Conservation (phyloP, 2,329 filamentous ascomycete species). For the Bisporella sp. region DNA sequence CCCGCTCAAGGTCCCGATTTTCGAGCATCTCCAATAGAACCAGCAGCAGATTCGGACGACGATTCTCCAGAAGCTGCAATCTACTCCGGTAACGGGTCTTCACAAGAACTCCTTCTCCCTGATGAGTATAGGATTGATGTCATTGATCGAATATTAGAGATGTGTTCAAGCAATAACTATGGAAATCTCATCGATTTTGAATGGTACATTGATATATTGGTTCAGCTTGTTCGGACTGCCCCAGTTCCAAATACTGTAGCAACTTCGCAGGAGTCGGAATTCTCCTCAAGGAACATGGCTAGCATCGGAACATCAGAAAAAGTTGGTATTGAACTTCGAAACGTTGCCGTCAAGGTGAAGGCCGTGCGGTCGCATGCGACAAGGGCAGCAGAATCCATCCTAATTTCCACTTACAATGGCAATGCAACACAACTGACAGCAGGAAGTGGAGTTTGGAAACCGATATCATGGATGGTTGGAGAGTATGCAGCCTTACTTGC, state of each 20-base stretch:
- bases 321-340: slow-evolving; percentile 82
- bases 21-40: slow-evolving; percentile 36
- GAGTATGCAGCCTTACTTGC: slow-evolving; percentile 74
- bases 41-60: slow-evolving; percentile 43
- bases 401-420: slow-evolving; percentile 52
- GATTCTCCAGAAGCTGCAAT: slow-evolving; percentile 44
- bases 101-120: slow-evolving; percentile 58
- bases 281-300: slow-evolving; percentile 5
- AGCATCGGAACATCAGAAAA: slow-evolving; percentile 48
- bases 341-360: slow-evolving; percentile 85
- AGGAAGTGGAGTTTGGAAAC: slow-evolving; percentile 61
- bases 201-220: slow-evolving; percentile 90
- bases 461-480: slow-evolving; percentile 78
- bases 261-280: slow-evolving; percentile 10
- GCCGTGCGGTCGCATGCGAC: slow-evolving; percentile 76
- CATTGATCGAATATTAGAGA: slow-evolving; percentile 73
- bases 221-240: slow-evolving; percentile 72
- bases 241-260: slow-evolving; percentile 38
- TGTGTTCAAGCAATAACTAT: slow-evolving; percentile 89
- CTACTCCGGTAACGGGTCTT: slow-evolving; percentile 43
- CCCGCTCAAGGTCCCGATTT: slow-evolving; percentile 34
- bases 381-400: slow-evolving; percentile 68
- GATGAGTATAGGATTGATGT: slow-evolving; percentile 82
- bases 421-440: slow-evolving; percentile 48
- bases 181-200: slow-evolving; percentile 83